These are phyloP conservation scores for Nakaseomyces nivariensis DNA, from an alignment of 1,139 yeast species.

Conservation along the genomic window DNA sequence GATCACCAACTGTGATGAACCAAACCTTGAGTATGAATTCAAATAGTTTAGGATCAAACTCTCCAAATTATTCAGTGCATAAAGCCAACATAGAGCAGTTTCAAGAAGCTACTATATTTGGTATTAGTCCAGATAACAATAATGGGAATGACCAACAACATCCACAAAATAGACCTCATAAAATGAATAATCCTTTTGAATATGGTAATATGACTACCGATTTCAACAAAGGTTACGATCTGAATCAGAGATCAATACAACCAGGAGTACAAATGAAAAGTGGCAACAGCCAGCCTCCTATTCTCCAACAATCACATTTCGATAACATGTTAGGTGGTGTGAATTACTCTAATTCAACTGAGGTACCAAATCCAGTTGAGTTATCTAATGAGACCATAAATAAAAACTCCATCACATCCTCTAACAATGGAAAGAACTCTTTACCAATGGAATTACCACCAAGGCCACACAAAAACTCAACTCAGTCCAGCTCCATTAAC, in stretches of 20 bases:
- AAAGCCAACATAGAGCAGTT: not conserved
- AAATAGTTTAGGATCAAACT: not conserved
- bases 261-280: not conserved
- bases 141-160: not conserved
- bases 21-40: not conserved
- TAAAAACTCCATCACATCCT: not conserved
- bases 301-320: not conserved
- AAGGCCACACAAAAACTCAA: not conserved
- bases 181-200: conserved; percentile 1
- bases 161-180: not conserved
- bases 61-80: not conserved
- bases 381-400: not conserved
- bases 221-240: not conserved
- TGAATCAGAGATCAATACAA: not conserved
- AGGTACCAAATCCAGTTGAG: not conserved
- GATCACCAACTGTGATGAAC: not conserved
- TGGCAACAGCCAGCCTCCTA: not conserved
- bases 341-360: not conserved
- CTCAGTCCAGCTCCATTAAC: not conserved
- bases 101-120: not conserved
- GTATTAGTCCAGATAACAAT: not conserved
- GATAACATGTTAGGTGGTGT: not conserved
- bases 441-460: not conserved
- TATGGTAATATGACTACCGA: not conserved
- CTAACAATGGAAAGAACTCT: not conserved